Base-by-base conservation (phyloP, 768 basidiomycete species). In the Mycena chlorophos region DNA sequence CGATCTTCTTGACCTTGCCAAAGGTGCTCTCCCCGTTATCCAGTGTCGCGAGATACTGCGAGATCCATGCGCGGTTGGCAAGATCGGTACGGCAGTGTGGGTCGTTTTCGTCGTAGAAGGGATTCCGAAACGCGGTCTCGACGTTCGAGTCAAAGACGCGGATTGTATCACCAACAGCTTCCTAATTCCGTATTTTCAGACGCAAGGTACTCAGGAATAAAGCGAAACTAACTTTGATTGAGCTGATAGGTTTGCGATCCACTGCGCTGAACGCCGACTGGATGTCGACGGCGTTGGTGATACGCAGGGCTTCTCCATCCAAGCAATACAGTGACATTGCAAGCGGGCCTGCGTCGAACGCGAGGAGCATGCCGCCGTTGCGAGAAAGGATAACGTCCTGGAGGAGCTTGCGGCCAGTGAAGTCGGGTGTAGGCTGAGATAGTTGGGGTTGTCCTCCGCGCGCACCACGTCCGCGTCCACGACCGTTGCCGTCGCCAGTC, bases 231-330 rank as follows among this genome's bases (percentile, higher is more conserved):
- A n/a, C n/a, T n/a, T n/a, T 64, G 58, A 86, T 76, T 0, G 76
- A 71, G 2, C 65, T 67, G 5, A 77, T 50, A 4, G 82, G 78
- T 31, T 71, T 70, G 27, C 80, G 75, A 46, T 70, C 66, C 5
- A 65, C 56, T 8, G 70, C 70, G 5, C 73, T 69, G 60, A 78
- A 78, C 2, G 73, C 77, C 3, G 79, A 80, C 59, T 86, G 84
- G 20, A 88, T 75, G 62, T 87, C 84, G 34, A 86, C 66, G n/a
- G 74, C 84, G 27, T 78, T 74, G 5, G 67, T 63, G 39, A 87
- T 61, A 34, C 75, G 75, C 22, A 86, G 59, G 2, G 66, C 23
- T 27, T 25, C 25, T 13, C 45, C 62, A 39, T 75, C 66, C 34
- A 80, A 74, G 30, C 56, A 61, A 61, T 74, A 78, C 4, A 88